Conservation (phyloP, 176 grass and related monocot genomes). For the Hyparrhenia diplandra region DNA sequence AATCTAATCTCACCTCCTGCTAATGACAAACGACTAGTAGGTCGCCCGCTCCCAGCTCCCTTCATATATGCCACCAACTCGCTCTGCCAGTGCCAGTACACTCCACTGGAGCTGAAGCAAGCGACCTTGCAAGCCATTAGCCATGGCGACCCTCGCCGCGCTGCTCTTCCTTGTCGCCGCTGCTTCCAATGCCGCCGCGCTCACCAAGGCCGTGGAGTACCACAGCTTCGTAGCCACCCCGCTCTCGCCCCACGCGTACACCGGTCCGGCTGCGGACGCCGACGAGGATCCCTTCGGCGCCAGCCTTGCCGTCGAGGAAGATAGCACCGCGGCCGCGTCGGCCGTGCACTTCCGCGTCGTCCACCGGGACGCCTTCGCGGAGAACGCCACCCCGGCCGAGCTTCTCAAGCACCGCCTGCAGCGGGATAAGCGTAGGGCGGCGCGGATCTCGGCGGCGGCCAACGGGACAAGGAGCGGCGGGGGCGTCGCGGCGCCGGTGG, state of each 20-base stretch:
- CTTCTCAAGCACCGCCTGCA: slow-evolving; percentile 45
- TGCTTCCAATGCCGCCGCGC: slow-evolving; percentile 12
- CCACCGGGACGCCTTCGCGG: slow-evolving; percentile 50
- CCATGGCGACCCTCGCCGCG: slow-evolving; percentile 26
- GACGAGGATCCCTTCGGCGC: not conserved
- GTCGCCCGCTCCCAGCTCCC: not conserved
- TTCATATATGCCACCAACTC: slow-evolving; percentile 23
- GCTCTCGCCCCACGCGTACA: slow-evolving; percentile 19
- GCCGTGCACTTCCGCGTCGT: slow-evolving; percentile 31
- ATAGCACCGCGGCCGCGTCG: not conserved
- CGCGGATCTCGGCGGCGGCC: slow-evolving; percentile 9
- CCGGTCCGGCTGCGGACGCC: not conserved
- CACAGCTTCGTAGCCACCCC: slow-evolving; percentile 43
- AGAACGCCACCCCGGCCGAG: slow-evolving; percentile 26
- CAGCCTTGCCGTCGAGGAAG: not conserved
- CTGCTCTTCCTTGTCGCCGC: slow-evolving; percentile 15
- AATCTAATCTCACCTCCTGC: slow-evolving; percentile 8
- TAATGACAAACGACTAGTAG: not conserved
- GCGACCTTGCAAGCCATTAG: not conserved
- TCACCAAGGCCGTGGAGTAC: not conserved
- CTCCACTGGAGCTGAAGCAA: not conserved
- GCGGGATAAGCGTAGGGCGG: slow-evolving; percentile 30
- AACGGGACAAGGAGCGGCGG: slow-evolving; percentile 15
- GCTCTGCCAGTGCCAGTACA: not conserved
- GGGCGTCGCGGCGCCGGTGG: slow-evolving; percentile 52